Conservation (phyloP, 2,329 filamentous ascomycete genomes). For the Nigrospora osmanthi region DNA sequence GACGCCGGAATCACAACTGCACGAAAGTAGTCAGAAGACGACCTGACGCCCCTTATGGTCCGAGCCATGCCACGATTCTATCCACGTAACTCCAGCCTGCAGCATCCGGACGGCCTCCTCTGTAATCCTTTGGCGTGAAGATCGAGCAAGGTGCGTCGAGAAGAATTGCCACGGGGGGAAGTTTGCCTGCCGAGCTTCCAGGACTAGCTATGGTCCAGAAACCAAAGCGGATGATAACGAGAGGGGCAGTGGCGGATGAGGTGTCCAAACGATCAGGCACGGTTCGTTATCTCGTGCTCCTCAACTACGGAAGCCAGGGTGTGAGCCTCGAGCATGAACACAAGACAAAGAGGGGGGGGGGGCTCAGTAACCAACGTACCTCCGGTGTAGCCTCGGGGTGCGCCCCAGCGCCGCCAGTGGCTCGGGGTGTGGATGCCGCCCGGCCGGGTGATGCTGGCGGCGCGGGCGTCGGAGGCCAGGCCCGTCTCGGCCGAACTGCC, state of each 20-base stretch:
- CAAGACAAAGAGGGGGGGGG: not conserved
- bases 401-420: too few relatives aligned
- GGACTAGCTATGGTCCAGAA: not conserved
- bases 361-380: not conserved
- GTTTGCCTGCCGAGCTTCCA: too few relatives aligned
- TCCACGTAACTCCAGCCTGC: too few relatives aligned
- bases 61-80: too few relatives aligned
- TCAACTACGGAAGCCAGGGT: slow-evolving; percentile 5
- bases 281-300: slow-evolving; percentile 15
- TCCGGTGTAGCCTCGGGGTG: not conserved
- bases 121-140: too few relatives aligned
- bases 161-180: too few relatives aligned
- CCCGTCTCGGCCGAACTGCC: not conserved
- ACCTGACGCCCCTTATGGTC: too few relatives aligned
- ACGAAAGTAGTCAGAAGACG: too few relatives aligned
- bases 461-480: not conserved
- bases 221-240: not conserved
- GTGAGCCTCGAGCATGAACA: slow-evolving; percentile 7
- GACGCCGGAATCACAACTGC: too few relatives aligned
- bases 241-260: not conserved
- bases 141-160: too few relatives aligned
- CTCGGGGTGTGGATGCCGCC: too few relatives aligned
- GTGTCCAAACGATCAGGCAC: slow-evolving; percentile 7
- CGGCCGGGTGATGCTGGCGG: not conserved
- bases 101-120: too few relatives aligned